Conservation (phyloP, 257 asterid genomes). For the Echium plantagineum region DNA sequence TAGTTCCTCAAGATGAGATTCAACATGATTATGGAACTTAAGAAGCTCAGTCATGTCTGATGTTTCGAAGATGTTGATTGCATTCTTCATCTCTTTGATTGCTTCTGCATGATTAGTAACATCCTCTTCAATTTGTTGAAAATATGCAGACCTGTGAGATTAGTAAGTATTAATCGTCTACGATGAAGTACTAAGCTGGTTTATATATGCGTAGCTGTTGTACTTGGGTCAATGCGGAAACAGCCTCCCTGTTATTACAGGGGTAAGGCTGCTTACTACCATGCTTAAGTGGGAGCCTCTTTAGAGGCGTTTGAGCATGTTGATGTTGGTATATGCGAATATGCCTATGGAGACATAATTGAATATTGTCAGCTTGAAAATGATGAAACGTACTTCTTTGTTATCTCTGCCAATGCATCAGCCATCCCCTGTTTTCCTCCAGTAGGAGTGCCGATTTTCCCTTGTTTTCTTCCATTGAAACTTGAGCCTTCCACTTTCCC, state of each 20-base stretch:
- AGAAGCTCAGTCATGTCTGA: conserved; percentile 71
- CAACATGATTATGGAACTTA: conserved; percentile 51
- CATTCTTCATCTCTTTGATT: conserved; percentile 40
- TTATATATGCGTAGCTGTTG: no score
- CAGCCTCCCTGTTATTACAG: no score
- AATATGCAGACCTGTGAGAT: conserved; percentile 66
- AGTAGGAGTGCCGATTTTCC: conserved; percentile 8
- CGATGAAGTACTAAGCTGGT: no score
- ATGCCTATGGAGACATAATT: no score
- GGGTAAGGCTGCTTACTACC: background rate
- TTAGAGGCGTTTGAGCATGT: no score
- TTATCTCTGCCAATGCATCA: conserved; percentile 95
- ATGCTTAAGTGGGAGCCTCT: no score
- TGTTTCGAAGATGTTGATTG: conserved; percentile 44
- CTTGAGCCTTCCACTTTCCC: conserved; percentile 69
- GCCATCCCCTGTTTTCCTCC: conserved; percentile 91
- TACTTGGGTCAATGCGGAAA: no score
- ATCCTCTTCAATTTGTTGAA: conserved; percentile 80
- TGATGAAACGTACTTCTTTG: conserved; percentile 43
- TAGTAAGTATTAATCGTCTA: no score
- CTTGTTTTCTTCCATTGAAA: conserved; percentile 25
- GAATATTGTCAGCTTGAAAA: background rate
- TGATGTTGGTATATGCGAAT: no score
- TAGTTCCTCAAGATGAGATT: conserved; percentile 68
- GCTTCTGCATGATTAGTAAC: conserved; percentile 38